Conservation (phyloP, 805 yeast species). For the Candida vaughaniae region DNA sequence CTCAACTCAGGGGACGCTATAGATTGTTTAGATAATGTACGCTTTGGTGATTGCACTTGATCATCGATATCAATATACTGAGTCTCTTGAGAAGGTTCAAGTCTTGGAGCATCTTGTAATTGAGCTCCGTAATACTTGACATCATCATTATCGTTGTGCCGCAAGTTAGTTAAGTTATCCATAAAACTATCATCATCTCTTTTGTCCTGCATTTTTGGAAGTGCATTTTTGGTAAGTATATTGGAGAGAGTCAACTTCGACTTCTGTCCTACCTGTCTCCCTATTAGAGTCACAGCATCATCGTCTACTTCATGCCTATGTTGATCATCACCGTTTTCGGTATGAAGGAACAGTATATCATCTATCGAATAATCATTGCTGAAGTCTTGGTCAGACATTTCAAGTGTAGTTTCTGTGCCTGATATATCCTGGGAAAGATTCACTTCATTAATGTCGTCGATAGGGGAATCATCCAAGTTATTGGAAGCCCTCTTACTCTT, state of each 20-base stretch:
- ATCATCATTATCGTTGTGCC: constrained; percentile 27
- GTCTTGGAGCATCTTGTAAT: not conserved
- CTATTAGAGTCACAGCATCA: constrained; percentile 12
- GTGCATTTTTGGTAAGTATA: constrained; percentile 1
- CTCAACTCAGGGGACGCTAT: not conserved
- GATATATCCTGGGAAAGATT: constrained; percentile 13
- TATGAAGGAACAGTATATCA: constrained; percentile 1
- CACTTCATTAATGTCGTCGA: constrained; percentile 2
- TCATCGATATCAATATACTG: constrained; percentile 2
- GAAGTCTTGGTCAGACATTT: constrained; percentile 13
- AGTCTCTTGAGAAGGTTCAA: not conserved
- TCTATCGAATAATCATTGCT: constrained; percentile 2
- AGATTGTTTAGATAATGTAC: not conserved
- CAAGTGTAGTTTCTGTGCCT: constrained; percentile 19
- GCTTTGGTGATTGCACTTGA: not conserved
- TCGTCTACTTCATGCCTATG: constrained; percentile 7
- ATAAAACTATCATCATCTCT: constrained; percentile 18
- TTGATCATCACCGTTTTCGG: not conserved
- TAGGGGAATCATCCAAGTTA: not conserved
- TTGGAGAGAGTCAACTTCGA: constrained; percentile 1
- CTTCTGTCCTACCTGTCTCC: constrained; percentile 1
- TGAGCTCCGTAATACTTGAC: not conserved
- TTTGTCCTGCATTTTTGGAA: not conserved
- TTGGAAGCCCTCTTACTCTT: not conserved
- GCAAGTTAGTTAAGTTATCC: constrained; percentile 22